Percentiles rank a stretch among this genome's conserved stretches.
phyloP scores from a whole-genome alignment of 495 filamentous ascomycete species.

The Coniosporium apollinis region DNA sequence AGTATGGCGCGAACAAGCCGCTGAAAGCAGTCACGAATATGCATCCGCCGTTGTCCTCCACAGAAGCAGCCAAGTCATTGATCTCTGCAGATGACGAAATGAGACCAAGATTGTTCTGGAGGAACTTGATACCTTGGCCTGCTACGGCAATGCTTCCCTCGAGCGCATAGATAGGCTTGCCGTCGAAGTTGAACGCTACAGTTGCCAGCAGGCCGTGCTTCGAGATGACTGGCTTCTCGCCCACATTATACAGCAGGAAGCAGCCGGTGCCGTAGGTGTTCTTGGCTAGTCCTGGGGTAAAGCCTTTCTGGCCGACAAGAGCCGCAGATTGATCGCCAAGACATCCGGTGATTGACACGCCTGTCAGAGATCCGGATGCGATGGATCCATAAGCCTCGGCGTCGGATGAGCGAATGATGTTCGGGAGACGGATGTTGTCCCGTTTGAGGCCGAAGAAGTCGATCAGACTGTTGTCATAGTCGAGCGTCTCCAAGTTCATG shows the following conservation, averaged over 20 bases:
- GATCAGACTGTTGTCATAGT: conserved; percentile 72
- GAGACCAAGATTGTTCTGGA: conserved; percentile 64
- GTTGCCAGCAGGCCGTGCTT: conserved; percentile 78
- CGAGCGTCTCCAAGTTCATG: conserved; percentile 72
- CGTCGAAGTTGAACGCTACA: conserved; percentile 72
- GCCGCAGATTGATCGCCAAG: conserved; percentile 88
- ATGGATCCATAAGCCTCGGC: conserved; percentile 57
- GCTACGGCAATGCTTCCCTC: conserved; percentile 89
- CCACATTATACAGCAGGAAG: conserved; percentile 90
- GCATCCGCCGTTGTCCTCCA: conserved; percentile 79
- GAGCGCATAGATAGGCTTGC: conserved; percentile 71
- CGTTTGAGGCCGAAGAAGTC: conserved; percentile 69
- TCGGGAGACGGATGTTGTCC: conserved; percentile 60
- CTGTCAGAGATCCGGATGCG: conserved; percentile 47
- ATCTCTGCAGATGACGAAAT: conserved; percentile 63
- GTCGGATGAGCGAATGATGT: conserved; percentile 77
- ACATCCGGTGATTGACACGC: conserved; percentile 69
- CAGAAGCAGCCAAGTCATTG: conserved; percentile 62
- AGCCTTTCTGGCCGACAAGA: conserved; percentile 81
- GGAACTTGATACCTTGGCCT: conserved; percentile 54
- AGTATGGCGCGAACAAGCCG: conserved; percentile 93
- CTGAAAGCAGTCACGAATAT: conserved; percentile 94
- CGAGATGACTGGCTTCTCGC: conserved; percentile 77
- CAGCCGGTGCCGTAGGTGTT: conserved; percentile 96
- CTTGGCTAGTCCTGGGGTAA: conserved; percentile 74